These are phyloP conservation scores for Candida methanosorbosa DNA, from an alignment of 805 yeast genomes.

Conservation along the genomic window DNA sequence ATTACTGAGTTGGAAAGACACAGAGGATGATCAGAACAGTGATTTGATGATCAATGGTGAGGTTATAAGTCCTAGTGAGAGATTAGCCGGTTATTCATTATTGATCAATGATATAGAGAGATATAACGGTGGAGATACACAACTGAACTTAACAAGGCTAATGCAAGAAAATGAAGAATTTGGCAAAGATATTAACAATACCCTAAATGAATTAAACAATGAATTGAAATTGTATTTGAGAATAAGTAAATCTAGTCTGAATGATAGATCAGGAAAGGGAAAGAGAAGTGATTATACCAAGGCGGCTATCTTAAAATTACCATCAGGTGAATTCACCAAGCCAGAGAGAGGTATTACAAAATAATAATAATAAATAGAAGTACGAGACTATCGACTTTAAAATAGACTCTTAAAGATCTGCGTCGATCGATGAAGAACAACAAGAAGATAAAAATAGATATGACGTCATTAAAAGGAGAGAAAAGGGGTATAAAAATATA, in stretches of 20 bases:
- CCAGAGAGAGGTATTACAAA: not conserved
- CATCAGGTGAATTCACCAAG: conserved; percentile 14
- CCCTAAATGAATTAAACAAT: conserved; percentile 15
- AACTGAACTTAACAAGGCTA: conserved; percentile 33
- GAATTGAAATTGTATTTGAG: conserved; percentile 39
- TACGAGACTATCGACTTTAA: too few species aligned
- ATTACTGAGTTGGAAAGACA: conserved; percentile 28
- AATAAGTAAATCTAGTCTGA: conserved; percentile 41
- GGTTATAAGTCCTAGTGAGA: conserved; percentile 16
- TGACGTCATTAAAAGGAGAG: too few species aligned
- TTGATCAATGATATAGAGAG: conserved; percentile 74
- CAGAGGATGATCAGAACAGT: conserved; percentile 8
- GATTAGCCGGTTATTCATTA: conserved; percentile 48
- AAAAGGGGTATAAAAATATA: too few species aligned
- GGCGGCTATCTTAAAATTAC: conserved; percentile 54
- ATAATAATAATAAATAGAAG: too few species aligned
- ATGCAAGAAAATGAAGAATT: conserved; percentile 22
- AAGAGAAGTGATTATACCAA: conserved; percentile 53
- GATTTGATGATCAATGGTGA: conserved; percentile 13
- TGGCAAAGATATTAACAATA: conserved; percentile 19
- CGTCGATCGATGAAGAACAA: too few species aligned
- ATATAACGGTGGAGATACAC: conserved; percentile 45
- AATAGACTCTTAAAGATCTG: too few species aligned
- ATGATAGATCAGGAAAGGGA: conserved; percentile 19
- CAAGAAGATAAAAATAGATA: too few species aligned